These are phyloP conservation scores for Dothidotthia symphoricarpi DNA, from an alignment of 2,329 filamentous ascomycete genomes.

Conservation along the genomic window DNA sequence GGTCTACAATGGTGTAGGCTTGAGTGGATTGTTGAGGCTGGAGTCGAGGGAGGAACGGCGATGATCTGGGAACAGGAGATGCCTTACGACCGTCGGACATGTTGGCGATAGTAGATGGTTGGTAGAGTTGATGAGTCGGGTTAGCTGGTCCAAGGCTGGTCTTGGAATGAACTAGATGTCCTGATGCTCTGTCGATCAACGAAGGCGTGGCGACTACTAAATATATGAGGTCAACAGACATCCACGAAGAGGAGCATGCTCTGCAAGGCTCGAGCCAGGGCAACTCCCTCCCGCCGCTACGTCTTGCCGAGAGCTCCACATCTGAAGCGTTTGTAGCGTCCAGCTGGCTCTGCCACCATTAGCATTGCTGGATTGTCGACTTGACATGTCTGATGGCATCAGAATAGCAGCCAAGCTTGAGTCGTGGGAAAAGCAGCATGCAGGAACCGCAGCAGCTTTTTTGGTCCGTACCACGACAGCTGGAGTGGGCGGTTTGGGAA, in stretches of 20 bases:
- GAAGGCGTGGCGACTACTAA: conserved; percentile 38
- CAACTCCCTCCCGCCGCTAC: conserved; percentile 41
- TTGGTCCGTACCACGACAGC: conserved; percentile 31
- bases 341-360: conserved; percentile 31
- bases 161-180: conserved; percentile 8
- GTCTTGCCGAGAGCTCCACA: conserved; percentile 39
- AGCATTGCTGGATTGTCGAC: conserved; percentile 1
- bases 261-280: conserved; percentile 36
- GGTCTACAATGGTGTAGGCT: not conserved
- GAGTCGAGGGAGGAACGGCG: not conserved
- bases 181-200: conserved; percentile 20
- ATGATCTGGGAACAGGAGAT: not conserved
- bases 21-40: not conserved
- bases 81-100: conserved; percentile 60
- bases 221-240: conserved; percentile 30
- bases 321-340: conserved; percentile 35
- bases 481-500: conserved; percentile 27
- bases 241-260: conserved; percentile 28
- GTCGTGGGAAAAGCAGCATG: conserved; percentile 17
- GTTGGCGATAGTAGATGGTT: conserved; percentile 11
- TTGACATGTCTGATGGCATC: conserved; percentile 17
- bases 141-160: conserved; percentile 4
- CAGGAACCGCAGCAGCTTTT: conserved; percentile 31
- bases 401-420: conserved; percentile 22
- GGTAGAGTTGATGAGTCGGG: not conserved